These are phyloP conservation scores for Lachancea nothofagi DNA, from an alignment of 805 yeast species.

Conservation along the genomic window DNA sequence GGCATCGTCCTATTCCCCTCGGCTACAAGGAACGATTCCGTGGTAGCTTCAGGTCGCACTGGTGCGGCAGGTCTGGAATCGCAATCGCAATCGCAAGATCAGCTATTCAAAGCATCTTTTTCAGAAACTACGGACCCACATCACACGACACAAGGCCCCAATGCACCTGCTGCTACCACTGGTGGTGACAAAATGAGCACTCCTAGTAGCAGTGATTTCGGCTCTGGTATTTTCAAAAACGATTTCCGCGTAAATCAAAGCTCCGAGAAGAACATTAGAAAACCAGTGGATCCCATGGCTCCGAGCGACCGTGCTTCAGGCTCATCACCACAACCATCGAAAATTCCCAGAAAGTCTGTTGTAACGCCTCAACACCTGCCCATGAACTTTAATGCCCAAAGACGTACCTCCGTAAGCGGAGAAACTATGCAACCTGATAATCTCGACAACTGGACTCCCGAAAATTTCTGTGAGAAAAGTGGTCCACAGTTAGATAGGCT, in stretches of 20 bases:
- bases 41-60: constrained; percentile 27
- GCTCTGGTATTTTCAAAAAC: constrained; percentile 24
- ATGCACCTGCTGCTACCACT: constrained; percentile 36
- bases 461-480: constrained; percentile 47
- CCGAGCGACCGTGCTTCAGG: constrained; percentile 22
- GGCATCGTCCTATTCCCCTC: constrained; percentile 44
- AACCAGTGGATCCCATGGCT: constrained; percentile 22
- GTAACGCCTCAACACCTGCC: constrained; percentile 38
- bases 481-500: constrained; percentile 62
- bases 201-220: too few relatives aligned
- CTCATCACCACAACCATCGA: constrained; percentile 15
- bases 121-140: constrained; percentile 59
- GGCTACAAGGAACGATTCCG: constrained; percentile 34
- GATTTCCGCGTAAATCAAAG: constrained; percentile 26
- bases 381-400: constrained; percentile 61
- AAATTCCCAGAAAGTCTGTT: constrained; percentile 11
- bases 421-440: constrained; percentile 77
- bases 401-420: constrained; percentile 88
- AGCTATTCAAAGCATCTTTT: constrained; percentile 55
- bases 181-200: constrained; percentile 9
- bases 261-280: constrained; percentile 15
- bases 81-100: constrained; percentile 5
- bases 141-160: constrained; percentile 52
- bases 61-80: constrained; percentile 2
- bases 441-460: constrained; percentile 74